Base-by-base conservation (phyloP, 2,329 filamentous ascomycete species). In the Graphium sp. region DNA sequence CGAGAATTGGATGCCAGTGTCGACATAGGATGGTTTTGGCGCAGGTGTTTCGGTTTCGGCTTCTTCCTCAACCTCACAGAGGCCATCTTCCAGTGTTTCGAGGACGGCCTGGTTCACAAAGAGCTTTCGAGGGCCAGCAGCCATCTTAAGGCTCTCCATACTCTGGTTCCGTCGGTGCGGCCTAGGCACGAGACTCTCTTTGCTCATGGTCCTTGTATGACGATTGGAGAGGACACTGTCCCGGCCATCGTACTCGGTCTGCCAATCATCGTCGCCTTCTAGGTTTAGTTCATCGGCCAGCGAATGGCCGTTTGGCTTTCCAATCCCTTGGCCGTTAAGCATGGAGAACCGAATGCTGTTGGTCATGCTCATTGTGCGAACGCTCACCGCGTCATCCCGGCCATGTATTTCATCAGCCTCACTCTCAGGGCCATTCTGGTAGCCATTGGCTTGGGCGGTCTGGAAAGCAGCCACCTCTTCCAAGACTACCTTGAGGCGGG, bases 231-330 rank as follows among this genome's bases (percentile, higher is more conserved):
- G 41, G 11, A 61, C 58, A 35, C 69, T 77, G 32, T 74, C 66
- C 21, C 73, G 68, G 2, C 74, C 74, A 28, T 82, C 77, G 24
- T 75, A 66, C 36, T 85, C 74, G 20, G 78, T 76, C 36, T 79
- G 58, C 31, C 71, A 66, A 24, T 69, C 62, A 18, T 85, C 81
- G 32, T 87, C 80, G 35, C 80, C 78, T 32, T 85, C 81, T 35
- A 93, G 79, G 35, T 81, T 75, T 31, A 98, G 64, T 53, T 98
- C 89, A 41, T 95, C 85, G 1, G 89, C 89, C 22, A 98, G 61
- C 36, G 78, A 92, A 34, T 83, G 52, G 2, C 77, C 79, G 40
- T 71, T 73, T 4, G 56, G 44, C 43, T 74, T 76, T 13, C 56
- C 52, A 7, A 56, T 49, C 4, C 62, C 65, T 6, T 55, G 51